These are phyloP conservation scores for Chlamydomonas schloesseri DNA, from an alignment of 139 green algal species.

Conservation along the genomic window DNA sequence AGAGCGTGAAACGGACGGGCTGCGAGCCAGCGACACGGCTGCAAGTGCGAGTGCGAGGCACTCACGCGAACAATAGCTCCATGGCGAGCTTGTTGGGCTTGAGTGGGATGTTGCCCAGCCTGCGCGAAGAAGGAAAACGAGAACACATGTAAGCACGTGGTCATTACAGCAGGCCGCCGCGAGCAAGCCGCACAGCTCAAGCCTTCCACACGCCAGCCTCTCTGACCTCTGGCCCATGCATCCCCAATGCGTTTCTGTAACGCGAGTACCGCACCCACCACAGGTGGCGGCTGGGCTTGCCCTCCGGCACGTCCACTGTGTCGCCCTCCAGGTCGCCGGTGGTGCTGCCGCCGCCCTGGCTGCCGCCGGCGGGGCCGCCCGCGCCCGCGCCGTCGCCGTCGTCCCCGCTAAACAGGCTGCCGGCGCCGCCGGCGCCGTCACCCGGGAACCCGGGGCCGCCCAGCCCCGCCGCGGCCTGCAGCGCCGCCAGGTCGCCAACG, in stretches of 20 bases:
- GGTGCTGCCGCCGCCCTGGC: background rate
- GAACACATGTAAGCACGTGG: too few species aligned
- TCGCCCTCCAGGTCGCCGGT: background rate
- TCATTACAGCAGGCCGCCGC: too few species aligned
- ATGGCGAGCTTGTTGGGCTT: conserved; percentile 76
- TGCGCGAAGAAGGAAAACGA: too few species aligned
- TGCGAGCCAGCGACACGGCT: too few species aligned
- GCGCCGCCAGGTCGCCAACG: background rate
- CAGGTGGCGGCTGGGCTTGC: conserved; percentile 74
- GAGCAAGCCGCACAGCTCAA: too few species aligned
- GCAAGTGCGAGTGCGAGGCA: too few species aligned
- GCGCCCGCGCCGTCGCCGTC: conserved; percentile 1
- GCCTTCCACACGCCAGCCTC: too few species aligned
- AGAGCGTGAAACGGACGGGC: too few species aligned
- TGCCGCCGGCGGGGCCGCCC: conserved; percentile 18
- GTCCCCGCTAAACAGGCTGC: background rate
- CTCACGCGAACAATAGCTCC: conserved; percentile 69
- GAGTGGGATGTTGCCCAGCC: conserved; percentile 85
- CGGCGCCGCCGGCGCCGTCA: background rate
- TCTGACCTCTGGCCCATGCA: too few species aligned
- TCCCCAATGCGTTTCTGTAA: too few species aligned
- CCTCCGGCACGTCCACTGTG: conserved; percentile 4
- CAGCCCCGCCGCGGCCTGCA: background rate
- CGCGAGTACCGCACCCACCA: conserved; percentile 45
- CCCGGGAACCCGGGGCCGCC: background rate